Conservation (phyloP, 2,329 filamentous ascomycete genomes). For the Aureobasidium mangrovei region DNA sequence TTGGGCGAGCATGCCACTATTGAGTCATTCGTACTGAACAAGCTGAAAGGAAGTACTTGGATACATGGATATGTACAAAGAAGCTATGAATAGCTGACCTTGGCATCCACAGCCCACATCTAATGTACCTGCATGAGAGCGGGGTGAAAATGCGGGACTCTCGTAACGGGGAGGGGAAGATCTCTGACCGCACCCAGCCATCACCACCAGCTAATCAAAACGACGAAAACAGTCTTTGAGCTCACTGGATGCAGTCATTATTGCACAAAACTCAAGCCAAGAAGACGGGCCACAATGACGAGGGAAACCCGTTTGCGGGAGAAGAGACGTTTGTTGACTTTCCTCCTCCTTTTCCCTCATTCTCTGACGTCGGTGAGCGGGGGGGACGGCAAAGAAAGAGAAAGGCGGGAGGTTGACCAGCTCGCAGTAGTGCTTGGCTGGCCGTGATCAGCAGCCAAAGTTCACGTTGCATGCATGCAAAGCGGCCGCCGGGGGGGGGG, state of each 20-base stretch:
- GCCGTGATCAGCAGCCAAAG: neutral
- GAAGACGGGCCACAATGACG: neutral
- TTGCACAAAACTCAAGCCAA: neutral
- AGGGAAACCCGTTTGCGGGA: neutral
- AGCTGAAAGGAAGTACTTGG: neutral
- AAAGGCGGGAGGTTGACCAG: neutral
- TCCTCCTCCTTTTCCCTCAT: neutral
- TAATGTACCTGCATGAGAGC: neutral
- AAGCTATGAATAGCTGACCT: neutral
- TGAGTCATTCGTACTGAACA: neutral
- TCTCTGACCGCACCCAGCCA: neutral
- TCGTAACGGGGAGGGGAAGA: neutral
- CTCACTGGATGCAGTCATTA: neutral
- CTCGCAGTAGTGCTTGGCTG: neutral
- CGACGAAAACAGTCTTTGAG: neutral
- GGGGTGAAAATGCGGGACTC: neutral
- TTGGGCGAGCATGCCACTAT: neutral
- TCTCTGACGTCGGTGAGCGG: neutral
- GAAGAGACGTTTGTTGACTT: neutral
- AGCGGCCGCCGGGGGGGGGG: neutral
- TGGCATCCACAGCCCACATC: neutral
- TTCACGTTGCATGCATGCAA: neutral
- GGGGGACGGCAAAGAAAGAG: neutral
- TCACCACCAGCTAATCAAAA: neutral
- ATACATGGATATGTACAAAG: neutral